Evolutionary conservation across 1,284 basidiomycete species (phyloP).

Genomic region (Melampsora americana): DNA sequence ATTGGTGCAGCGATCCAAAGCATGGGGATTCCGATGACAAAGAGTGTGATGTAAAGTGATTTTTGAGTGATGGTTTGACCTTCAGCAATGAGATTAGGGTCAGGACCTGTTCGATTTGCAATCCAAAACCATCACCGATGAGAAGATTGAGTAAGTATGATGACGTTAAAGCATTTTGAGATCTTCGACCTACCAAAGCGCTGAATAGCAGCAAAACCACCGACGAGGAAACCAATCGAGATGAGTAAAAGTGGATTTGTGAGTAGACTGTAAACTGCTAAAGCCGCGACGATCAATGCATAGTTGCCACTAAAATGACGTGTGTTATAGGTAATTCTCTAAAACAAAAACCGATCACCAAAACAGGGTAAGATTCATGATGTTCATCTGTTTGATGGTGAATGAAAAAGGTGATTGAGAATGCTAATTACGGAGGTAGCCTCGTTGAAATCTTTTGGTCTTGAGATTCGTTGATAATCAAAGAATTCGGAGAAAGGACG

Average conservation of each 20-base stretch:
- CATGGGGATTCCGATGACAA: constrained; percentile 53
- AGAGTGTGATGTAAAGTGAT: constrained; percentile 63
- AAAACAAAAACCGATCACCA: background rate
- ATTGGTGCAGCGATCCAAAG: constrained; percentile 48
- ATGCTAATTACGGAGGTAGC: constrained; percentile 53
- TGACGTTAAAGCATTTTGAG: background rate
- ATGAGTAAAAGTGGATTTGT: constrained; percentile 78
- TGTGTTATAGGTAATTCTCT: constrained; percentile 87
- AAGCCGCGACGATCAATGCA: constrained; percentile 70
- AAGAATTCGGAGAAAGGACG: constrained; percentile 73
- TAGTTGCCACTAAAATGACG: constrained; percentile 70
- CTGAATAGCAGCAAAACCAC: constrained; percentile 86
- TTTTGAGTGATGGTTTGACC: constrained; percentile 49
- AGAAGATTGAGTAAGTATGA: background rate
- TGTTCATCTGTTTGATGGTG: too few relatives aligned
- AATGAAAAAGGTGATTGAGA: background rate
- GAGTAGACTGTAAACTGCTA: constrained; percentile 84
- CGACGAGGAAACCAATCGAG: constrained; percentile 80
- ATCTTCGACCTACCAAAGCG: constrained; percentile 67
- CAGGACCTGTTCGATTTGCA: constrained; percentile 5
- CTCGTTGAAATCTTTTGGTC: constrained; percentile 64
- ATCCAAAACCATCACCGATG: background rate
- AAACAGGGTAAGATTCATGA: too few relatives aligned
- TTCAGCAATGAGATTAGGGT: constrained; percentile 14
- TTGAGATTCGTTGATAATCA: constrained; percentile 79